Evolutionary conservation across 2,329 filamentous ascomycete species (phyloP), one percentile per base, ranked within the genome.

Genomic region (Arthrobotrys megalospora): DNA sequence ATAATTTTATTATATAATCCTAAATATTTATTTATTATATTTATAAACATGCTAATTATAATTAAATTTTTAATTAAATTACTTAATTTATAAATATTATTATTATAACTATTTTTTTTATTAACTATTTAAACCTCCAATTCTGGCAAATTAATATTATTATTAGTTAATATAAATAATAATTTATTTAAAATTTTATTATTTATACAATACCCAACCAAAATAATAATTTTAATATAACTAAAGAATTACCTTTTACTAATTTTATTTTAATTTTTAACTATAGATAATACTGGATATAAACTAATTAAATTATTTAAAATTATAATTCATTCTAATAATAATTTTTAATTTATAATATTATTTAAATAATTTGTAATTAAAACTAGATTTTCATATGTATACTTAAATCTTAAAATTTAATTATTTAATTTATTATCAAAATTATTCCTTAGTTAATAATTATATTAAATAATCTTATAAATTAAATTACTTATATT

Each of bases 271-370:
- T 53, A 36, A 36, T 36, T 36, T n/a, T n/a, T n/a, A n/a, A n/a
- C n/a, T n/a, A n/a, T n/a, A n/a, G n/a, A n/a, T n/a, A n/a, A n/a
- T n/a, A n/a, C n/a, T 53, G 10, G 6, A 21, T 21, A 21, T 21
- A 28, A 24, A 28, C n/a, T n/a, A 53, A 53, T 53, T 36, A 36
- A 36, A n/a, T 36, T 36, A 36, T 36, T 36, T 36, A 6, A 36
- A 53, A 36, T 6, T 28, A 53, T 53, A 21, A 21, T 53, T 53
- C 21, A 36, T 53, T 53, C 21, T 53, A 53, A 53, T 53, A 12
- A 21, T 21, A 53, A 53, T 24, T 53, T 53, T 53, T 53, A 21
- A 53, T 53, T 36, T 36, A 36, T 53, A 53, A 28, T 53, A 21
- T 53, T 21, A 53, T 11, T 53, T 6, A 36, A 21, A 21, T 21